Base-by-base conservation (phyloP, 176 grass and related monocot species). In the Oryza meyeriana region DNA sequence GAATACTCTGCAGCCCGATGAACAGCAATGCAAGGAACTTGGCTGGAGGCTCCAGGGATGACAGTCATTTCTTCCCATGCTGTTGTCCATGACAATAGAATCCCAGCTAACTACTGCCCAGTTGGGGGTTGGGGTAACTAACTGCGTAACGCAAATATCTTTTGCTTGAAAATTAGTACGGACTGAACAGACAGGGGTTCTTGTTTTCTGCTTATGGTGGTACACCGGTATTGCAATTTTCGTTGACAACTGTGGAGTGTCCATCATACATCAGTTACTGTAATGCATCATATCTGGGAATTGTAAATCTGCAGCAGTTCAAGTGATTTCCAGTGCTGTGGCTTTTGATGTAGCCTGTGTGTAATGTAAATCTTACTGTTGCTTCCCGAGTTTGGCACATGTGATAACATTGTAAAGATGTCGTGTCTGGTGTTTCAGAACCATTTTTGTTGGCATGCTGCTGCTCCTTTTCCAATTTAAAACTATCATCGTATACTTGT, bases 11-110 rank as follows among this genome's bases (percentile, higher is more conserved):
- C 86, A 91, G 72, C 96, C 96, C 0, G 96, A 99, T 42, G 91
- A 95, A 69, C 87, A 99, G 76, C 92, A 89, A 30, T 48, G 85
- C n/a, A 87, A 93, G 85, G 96, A 99, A 65, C 93, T 99, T 3
- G 91, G 96, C 33, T 91, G 86, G 90, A 83, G 72, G 74, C 82
- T 83, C 20, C 74, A 81, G 25, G 66, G 76, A 64, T 45, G 44
- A 39, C 66, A 79, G 38, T 80, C 20, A 41, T 75, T 44, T 81
- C 48, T 45, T 31, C 16, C 4, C 10, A 17, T 24, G 64, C 33
- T 44, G 24, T 64, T 77, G 64, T 20, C 57, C 24, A 61, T 25
- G 65, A 72, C 17, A 6, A 12, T 61, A 28, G 18, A 17, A 77
- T 40, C 22, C 42, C 24, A 74, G 35, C 69, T 83, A 74, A 86